phyloP scores from a whole-genome alignment of 345 rosid genomes.

The Populus deltoides region DNA sequence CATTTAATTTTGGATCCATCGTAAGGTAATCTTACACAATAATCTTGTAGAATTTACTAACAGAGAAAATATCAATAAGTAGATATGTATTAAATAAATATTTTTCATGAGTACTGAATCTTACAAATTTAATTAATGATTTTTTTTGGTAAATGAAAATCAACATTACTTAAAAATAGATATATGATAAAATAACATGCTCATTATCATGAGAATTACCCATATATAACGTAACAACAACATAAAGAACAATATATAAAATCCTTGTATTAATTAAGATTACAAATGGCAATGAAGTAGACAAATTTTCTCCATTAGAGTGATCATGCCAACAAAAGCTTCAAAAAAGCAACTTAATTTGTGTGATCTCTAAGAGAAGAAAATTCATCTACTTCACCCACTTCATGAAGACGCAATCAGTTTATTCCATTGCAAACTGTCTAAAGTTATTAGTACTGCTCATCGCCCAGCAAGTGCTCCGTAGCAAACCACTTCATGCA shows the following conservation, averaged over 20 bases:
- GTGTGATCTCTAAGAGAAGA: slow-evolving; percentile 24
- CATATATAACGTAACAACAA: background rate
- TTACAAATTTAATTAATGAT: no score
- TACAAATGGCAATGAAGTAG: slow-evolving; percentile 47
- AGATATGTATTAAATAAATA: no score
- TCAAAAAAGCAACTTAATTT: background rate
- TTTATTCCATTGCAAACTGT: slow-evolving; percentile 17
- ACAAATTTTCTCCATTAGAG: slow-evolving; percentile 51
- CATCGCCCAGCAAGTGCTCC: slow-evolving; percentile 52
- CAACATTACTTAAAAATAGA: no score
- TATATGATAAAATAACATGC: background rate
- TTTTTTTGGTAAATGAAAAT: no score
- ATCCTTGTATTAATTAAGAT: background rate
- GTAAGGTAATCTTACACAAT: no score
- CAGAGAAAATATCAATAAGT: no score
- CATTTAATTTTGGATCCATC: no score
- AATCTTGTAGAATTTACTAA: no score
- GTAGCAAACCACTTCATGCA: slow-evolving; percentile 55
- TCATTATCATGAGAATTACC: background rate
- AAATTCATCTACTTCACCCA: slow-evolving; percentile 70
- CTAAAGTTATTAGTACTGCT: slow-evolving; percentile 15
- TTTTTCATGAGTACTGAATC: no score
- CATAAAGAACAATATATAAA: background rate
- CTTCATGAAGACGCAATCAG: slow-evolving; percentile 27
- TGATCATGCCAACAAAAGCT: background rate